phyloP scores from a whole-genome alignment of 176 grass and related monocot genomes.

The Echinochloa phyllopogon region DNA sequence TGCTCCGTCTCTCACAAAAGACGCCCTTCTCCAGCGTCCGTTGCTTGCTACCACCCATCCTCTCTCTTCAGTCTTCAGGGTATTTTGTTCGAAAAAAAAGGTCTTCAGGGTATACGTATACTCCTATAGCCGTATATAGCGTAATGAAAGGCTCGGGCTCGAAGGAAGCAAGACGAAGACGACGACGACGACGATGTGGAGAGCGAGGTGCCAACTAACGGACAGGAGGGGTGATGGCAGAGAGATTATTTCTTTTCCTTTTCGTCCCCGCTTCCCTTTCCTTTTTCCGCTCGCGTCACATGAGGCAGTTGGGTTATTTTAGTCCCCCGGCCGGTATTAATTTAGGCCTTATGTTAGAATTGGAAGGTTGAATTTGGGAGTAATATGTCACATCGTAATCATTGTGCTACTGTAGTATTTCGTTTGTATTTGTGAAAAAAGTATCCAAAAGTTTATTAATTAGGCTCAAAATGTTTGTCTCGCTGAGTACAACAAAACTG shows the following conservation, averaged over 20 bases:
- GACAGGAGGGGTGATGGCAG: not conserved
- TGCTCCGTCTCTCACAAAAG: slow-evolving; percentile 26
- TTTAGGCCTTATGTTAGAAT: too few relatives aligned
- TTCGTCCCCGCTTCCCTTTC: not conserved
- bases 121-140: too few relatives aligned
- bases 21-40: not conserved
- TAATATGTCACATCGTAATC: too few relatives aligned
- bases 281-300: not conserved
- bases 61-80: not conserved
- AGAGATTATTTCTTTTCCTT: not conserved
- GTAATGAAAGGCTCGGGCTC: not conserved
- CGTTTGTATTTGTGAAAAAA: too few relatives aligned
- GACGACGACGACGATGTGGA: not conserved
- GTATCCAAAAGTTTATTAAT: not conserved
- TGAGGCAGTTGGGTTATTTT: slow-evolving; percentile 20
- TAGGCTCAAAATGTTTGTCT: too few relatives aligned
- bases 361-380: too few relatives aligned
- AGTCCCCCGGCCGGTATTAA: not conserved
- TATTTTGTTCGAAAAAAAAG: too few relatives aligned
- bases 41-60: not conserved
- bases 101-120: too few relatives aligned
- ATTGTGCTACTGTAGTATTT: too few relatives aligned
- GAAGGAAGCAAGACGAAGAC: not conserved
- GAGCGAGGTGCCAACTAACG: slow-evolving; percentile 33
- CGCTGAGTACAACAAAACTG: too few relatives aligned